A percentile compares a stretch with the other conserved stretches of the same genome.
Conservation (phyloP, 768 basidiomycete species). For the Erythrobasidium yunnanense region DNA sequence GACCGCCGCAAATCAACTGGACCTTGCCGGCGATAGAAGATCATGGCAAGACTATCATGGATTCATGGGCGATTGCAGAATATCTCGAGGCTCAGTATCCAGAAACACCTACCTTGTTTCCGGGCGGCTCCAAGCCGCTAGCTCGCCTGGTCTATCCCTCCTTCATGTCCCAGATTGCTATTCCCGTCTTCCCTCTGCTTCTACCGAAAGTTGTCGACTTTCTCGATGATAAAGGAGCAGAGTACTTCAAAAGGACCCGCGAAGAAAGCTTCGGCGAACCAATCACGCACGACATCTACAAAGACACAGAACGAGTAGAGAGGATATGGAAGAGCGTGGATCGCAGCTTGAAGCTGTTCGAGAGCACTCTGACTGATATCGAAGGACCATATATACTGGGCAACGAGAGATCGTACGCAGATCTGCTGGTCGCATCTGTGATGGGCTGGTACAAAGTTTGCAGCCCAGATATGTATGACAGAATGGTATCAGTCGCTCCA, state of each 20-base stretch:
- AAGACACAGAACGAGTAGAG: neutral
- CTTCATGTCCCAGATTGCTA: neutral
- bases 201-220: neutral
- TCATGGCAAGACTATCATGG: slow-evolving; percentile 13
- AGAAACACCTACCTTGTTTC: neutral
- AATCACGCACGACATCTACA: neutral
- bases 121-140: neutral
- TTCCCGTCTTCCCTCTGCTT: neutral
- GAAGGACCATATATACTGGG: slow-evolving; percentile 17
- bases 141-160: neutral
- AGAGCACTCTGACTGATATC: neutral
- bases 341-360: neutral
- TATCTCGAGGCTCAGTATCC: slow-evolving; percentile 12
- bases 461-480: neutral
- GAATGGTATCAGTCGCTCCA: neutral
- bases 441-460: neutral
- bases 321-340: neutral
- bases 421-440: neutral
- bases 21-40: slow-evolving; percentile 19
- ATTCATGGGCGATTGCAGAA: neutral
- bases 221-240: neutral
- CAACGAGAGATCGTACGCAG: slow-evolving; percentile 3
- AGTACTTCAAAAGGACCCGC: neutral
- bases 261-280: neutral
- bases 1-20: neutral